Evolutionary conservation across 108 stramenopile genomes (phyloP).

Genomic region (Ochromonas danica): DNA sequence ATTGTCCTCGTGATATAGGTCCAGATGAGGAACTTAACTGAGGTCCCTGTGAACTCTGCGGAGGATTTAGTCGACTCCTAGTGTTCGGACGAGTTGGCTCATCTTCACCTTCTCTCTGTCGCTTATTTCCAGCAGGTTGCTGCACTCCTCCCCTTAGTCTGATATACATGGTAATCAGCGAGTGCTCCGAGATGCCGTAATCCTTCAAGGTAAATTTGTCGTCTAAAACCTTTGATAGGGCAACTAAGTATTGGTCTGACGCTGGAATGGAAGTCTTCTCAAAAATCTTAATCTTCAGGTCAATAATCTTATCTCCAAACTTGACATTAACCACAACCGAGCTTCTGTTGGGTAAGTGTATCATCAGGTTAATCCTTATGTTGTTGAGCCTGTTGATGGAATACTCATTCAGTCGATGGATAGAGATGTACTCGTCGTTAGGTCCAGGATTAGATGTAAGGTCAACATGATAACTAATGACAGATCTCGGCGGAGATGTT

Average conservation of each 20-base stretch:
- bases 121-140: constrained; percentile 9
- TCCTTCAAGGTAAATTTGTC: constrained; percentile 16
- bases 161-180: constrained; percentile 15
- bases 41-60: constrained; percentile 13
- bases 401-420: constrained; percentile 15
- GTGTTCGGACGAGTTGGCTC: constrained; percentile 13
- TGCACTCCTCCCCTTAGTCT: constrained; percentile 13
- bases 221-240: constrained; percentile 15
- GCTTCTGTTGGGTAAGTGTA: constrained; percentile 15
- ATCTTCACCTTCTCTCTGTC: constrained; percentile 15
- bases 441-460: constrained; percentile 15
- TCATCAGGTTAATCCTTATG: constrained; percentile 16
- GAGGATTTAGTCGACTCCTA: constrained; percentile 15
- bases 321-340: constrained; percentile 15
- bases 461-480: constrained; percentile 17
- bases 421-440: constrained; percentile 15
- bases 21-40: constrained; percentile 15
- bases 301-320: constrained; percentile 17
- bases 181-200: constrained; percentile 13
- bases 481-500: constrained; percentile 13
- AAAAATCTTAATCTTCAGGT: constrained; percentile 17
- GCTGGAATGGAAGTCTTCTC: constrained; percentile 14
- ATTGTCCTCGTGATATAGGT: constrained; percentile 15
- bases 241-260: constrained; percentile 15
- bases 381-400: constrained; percentile 10